These are phyloP conservation scores for Notholithocarpus densiflorus DNA, from an alignment of 306 rosid species.

Conservation along the genomic window DNA sequence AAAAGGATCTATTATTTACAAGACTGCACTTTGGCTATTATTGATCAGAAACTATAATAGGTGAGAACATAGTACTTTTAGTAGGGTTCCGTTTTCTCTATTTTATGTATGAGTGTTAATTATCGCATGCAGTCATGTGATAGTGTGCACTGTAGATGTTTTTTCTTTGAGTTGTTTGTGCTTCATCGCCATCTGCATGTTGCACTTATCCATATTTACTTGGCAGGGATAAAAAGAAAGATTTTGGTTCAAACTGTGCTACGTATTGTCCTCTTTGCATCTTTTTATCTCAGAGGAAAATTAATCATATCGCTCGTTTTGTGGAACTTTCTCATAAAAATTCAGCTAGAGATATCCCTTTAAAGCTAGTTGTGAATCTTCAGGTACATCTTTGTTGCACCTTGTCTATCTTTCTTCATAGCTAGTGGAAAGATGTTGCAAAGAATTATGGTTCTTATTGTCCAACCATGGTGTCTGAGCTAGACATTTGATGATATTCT, in stretches of 20 bases:
- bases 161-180: conserved; percentile 9
- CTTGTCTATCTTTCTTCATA: neutral
- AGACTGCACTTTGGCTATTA: neutral
- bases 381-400: conserved; percentile 50
- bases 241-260: conserved; percentile 60
- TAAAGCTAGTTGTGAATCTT: conserved; percentile 76
- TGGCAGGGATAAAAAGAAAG: conserved; percentile 94
- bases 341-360: conserved; percentile 63
- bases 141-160: neutral
- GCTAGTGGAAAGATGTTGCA: conserved; percentile 2
- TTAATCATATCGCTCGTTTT: conserved; percentile 87
- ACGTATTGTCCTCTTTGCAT: conserved; percentile 82
- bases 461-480: neutral
- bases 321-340: conserved; percentile 74
- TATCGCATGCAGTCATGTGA: no score
- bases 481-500: neutral
- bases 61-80: conserved; percentile 31
- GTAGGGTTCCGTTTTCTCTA: neutral
- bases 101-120: neutral
- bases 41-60: conserved; percentile 55
- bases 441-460: neutral
- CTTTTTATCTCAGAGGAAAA: conserved; percentile 66
- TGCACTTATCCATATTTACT: conserved; percentile 17
- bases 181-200: conserved; percentile 10
- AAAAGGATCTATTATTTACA: conserved; percentile 4